Evolutionary conservation across 2,329 filamentous ascomycete species (phyloP), one percentile per base, ranked within the genome.

Genomic region (Fusarium keratoplasticum): DNA sequence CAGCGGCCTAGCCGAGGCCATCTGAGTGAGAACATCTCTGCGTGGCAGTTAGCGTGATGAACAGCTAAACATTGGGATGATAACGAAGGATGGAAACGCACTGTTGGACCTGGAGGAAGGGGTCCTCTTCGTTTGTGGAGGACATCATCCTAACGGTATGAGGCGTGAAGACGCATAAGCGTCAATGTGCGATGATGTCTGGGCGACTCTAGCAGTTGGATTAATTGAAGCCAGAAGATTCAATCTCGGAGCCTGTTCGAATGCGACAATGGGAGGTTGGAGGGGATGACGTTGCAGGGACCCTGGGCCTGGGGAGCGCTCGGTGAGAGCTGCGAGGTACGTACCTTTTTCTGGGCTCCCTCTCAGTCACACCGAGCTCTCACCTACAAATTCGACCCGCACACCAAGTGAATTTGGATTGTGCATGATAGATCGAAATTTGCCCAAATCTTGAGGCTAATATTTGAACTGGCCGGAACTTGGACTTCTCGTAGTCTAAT

Each of bases 1-100:
- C 66, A 98, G 91, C 61, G 95, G 92, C 11, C 96, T 93, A 62
- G 94, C 93, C 16, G 90, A 91, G 75, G 93, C 89, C 73, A 99
- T 91, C 70, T 97, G 93, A 73, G 91, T 86, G 76, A 97, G 92
- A 76, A 98, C 94, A 85, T 99, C 96, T 84, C 95, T 98, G 81
- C 4, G 31, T n/a, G 14, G 11, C 35, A 16, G 64, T 77, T 62
- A 77, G 66, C 25, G 47, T 18, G 47, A 54, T 31, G 47, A 31
- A 42, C 13, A n/a, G 54, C 47, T 35, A 33, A 38, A 22, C 31
- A 14, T 18, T 22, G 31, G 44, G 63, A 27, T 27, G 20, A 54
- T 16, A 57, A 31, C 40, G 35, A n/a, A 31, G 58, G 70, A 63
- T 14, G 27, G 36, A 40, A 50, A 36, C 88, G 61, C 84, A 92